Percentiles rank a stretch among this genome's conserved stretches.
Conservation (phyloP, 2,329 filamentous ascomycete genomes). For the Chrysoporthe austroafricana region DNA sequence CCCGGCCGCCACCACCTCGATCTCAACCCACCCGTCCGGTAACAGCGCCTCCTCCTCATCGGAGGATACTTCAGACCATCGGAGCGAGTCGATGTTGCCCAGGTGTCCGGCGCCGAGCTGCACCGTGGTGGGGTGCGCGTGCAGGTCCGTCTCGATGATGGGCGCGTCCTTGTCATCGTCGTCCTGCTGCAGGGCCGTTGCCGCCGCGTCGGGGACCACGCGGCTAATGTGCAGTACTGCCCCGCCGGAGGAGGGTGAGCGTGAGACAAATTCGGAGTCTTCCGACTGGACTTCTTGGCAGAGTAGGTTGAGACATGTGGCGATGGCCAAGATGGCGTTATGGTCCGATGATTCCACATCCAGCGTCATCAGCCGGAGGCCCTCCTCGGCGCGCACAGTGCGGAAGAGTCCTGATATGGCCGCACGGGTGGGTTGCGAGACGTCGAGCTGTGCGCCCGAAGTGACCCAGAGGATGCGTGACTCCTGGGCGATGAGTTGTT, state of each 20-base stretch:
- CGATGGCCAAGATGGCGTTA: background rate
- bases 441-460: constrained; percentile 31
- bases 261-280: too few relatives aligned
- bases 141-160: constrained; percentile 19
- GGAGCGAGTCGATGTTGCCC: constrained; percentile 34
- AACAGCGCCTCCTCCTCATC: constrained; percentile 7
- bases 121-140: constrained; percentile 26
- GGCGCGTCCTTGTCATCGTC: constrained; percentile 21
- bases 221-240: constrained; percentile 14
- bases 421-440: constrained; percentile 33
- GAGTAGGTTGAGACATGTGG: background rate
- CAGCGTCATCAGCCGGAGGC: background rate
- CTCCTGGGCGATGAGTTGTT: background rate
- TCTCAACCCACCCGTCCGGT: constrained; percentile 36
- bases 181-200: background rate
- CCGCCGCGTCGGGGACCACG: background rate
- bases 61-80: constrained; percentile 16
- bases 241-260: too few relatives aligned
- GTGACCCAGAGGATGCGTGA: constrained; percentile 36
- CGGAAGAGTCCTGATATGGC: constrained; percentile 33
- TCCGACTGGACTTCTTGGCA: too few relatives aligned
- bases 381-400: constrained; percentile 31
- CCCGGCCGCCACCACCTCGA: constrained; percentile 40
- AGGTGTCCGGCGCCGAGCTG: constrained; percentile 25
- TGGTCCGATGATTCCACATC: background rate